Base-by-base conservation (phyloP, 176 grass and related monocot genomes). In the Oropetium thomaeum region DNA sequence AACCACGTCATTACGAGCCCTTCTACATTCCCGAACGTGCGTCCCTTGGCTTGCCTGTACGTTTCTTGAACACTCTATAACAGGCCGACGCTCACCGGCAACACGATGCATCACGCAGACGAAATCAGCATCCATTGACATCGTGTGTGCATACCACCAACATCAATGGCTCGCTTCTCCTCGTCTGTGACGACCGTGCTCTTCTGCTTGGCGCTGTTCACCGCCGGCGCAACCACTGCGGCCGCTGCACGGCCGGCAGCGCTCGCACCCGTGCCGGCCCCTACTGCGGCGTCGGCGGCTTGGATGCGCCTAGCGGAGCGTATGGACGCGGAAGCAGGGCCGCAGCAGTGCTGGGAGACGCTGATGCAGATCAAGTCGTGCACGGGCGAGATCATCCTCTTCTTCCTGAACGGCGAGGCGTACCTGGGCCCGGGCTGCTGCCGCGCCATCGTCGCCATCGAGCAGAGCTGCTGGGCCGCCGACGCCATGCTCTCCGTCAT, bases 321-420 rank as follows among this genome's bases (percentile, higher is more conserved):
- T 4, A 57, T 89, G 62, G 79, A 89, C 33, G 81, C 75, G 3
- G 83, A 34, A 37, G n/a, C n/a, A n/a, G 64, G 77, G 37, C 9
- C 81, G n/a, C 55, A 83, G 70, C 85, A 88, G 39, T 96, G 92
- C 80, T 91, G 92, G 86, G 76, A 87, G 67, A 68, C 80, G 63
- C 76, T 96, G 67, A 60, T 89, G 30, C 80, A 91, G 47, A 79
- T 96, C 57, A 87, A 87, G 30, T 84, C 92, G 13, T 96, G 92
- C 83, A 96, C 79, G 25, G 82, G 85, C 51, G 88, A 96, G 83
- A 87, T 96, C 82, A 87, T 96, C 79, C 83, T 96, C 54, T 89
- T 84, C 83, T 68, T 91, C 85, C 23, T 96, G 76, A 89, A 89
- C 62, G 92, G 92, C 62, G 79, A 91, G 83, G 78, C 88, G 14